Conservation (phyloP, 2,329 filamentous ascomycete species). For the Plectosphaerella cucumerina region DNA sequence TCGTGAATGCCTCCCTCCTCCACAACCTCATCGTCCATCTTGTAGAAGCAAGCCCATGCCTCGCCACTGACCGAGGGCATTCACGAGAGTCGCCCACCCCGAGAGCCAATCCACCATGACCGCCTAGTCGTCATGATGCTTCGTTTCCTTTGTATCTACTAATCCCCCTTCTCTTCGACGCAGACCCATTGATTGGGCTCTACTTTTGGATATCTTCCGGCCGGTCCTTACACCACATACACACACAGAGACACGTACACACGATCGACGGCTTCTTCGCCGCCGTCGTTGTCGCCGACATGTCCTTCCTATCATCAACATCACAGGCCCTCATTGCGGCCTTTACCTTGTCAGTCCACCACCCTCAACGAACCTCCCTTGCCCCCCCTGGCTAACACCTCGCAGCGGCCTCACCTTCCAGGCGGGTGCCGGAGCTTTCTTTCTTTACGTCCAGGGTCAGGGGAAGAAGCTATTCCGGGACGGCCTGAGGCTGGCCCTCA, state of each 20-base stretch:
- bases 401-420: conserved; percentile 52
- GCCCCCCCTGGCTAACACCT: too few species aligned
- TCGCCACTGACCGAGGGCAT: neutral
- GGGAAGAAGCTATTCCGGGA: conserved; percentile 47
- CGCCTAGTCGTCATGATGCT: conserved; percentile 16
- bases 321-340: conserved; percentile 47
- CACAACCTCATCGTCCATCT: too few species aligned
- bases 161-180: conserved; percentile 23
- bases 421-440: conserved; percentile 41
- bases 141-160: conserved; percentile 13
- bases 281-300: conserved; percentile 24
- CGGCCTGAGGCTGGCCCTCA: conserved; percentile 62
- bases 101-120: conserved; percentile 1
- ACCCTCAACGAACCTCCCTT: too few species aligned
- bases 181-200: conserved; percentile 45
- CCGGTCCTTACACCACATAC: conserved; percentile 13
- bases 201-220: conserved; percentile 25
- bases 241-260: conserved; percentile 6
- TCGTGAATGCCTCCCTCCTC: too few species aligned
- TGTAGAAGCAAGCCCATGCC: neutral
- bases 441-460: conserved; percentile 42
- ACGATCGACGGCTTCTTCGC: neutral
- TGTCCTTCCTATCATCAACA: conserved; percentile 37
- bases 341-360: too few species aligned
- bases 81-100: neutral